Conservation (phyloP, 1,284 basidiomycete species). For the Marasmius fiardii region DNA sequence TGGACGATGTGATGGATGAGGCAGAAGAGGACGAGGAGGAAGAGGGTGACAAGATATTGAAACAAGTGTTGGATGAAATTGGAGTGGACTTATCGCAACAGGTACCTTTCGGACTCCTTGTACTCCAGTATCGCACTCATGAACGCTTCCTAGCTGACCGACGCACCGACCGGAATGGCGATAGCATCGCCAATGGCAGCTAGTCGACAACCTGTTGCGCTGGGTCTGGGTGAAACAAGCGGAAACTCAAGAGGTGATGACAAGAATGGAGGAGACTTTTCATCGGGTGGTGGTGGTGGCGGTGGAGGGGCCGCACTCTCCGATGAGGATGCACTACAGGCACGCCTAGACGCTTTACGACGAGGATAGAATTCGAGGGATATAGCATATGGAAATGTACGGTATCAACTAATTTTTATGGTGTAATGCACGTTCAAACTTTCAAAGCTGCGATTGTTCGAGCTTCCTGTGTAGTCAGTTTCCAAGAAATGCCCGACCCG, state of each 20-base stretch:
- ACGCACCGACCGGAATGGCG: conserved; percentile 75
- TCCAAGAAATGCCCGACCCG: conserved; percentile 89
- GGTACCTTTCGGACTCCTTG: conserved; percentile 40
- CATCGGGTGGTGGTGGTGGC: conserved; percentile 21
- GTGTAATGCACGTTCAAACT: conserved; percentile 29
- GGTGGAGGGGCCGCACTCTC: conserved; percentile 41
- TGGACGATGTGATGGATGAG: conserved; percentile 98
- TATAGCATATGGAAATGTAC: conserved; percentile 2
- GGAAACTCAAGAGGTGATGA: conserved; percentile 34
- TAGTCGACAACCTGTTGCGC: conserved; percentile 73
- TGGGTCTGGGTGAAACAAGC: conserved; percentile 70
- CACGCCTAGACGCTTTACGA: conserved; percentile 79
- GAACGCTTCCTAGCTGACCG: conserved; percentile 59
- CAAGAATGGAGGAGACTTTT: conserved; percentile 33
- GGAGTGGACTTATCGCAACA: conserved; percentile 91
- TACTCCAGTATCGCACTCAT: conserved; percentile 8
- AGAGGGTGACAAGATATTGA: conserved; percentile 94
- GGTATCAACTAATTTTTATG: conserved; percentile 2
- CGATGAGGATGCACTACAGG: conserved; percentile 89
- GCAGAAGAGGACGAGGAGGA: conserved; percentile 90
- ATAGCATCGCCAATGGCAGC: conserved; percentile 60
- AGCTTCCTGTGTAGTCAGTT: conserved; percentile 76
- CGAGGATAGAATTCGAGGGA: conserved; percentile 38
- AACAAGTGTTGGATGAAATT: conserved; percentile 97
- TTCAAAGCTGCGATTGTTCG: conserved; percentile 66